These are phyloP conservation scores for Macrolepiota albuminosa DNA, from an alignment of 768 basidiomycete species.

Conservation along the genomic window DNA sequence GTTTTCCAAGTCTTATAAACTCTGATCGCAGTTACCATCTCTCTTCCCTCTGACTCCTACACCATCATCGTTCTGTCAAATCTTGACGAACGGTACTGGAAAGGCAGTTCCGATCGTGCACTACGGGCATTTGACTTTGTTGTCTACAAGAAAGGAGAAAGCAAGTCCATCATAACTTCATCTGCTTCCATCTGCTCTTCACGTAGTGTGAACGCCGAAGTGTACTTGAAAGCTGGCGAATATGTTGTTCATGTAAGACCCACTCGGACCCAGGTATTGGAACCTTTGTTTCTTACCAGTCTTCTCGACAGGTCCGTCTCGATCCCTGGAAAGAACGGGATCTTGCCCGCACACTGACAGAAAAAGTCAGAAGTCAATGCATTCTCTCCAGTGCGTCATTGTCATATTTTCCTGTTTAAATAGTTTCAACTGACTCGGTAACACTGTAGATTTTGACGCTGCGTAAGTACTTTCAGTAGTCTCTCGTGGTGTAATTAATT, in stretches of 20 bases:
- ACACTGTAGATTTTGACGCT: slow-evolving; percentile 19
- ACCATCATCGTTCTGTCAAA: slow-evolving; percentile 35
- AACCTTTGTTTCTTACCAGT: not conserved
- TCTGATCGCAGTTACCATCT: slow-evolving; percentile 27
- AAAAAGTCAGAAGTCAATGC: slow-evolving; percentile 26
- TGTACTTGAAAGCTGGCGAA: slow-evolving; percentile 21
- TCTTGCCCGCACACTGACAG: slow-evolving; percentile 21
- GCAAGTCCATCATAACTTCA: slow-evolving; percentile 18
- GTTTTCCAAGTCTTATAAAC: not conserved
- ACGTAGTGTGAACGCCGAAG: slow-evolving; percentile 25
- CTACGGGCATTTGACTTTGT: slow-evolving; percentile 32
- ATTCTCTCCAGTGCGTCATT: slow-evolving; percentile 26
- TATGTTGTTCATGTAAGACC: slow-evolving; percentile 25
- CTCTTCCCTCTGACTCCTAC: slow-evolving; percentile 21
- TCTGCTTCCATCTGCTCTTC: slow-evolving; percentile 12
- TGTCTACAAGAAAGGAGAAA: slow-evolving; percentile 29
- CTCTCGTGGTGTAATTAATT: not conserved
- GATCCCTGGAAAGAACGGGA: slow-evolving; percentile 17
- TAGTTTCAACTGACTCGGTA: not conserved
- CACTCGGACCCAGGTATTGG: not conserved
- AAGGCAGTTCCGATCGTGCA: slow-evolving; percentile 19
- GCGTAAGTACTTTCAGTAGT: slow-evolving; percentile 11
- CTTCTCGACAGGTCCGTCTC: slow-evolving; percentile 11
- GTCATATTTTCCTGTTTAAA: not conserved
- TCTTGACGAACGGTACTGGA: slow-evolving; percentile 30